Percentiles rank a stretch among this genome's conserved stretches.
Conservation (phyloP, 75 land plant species). For the Pinus tabuliformis region DNA sequence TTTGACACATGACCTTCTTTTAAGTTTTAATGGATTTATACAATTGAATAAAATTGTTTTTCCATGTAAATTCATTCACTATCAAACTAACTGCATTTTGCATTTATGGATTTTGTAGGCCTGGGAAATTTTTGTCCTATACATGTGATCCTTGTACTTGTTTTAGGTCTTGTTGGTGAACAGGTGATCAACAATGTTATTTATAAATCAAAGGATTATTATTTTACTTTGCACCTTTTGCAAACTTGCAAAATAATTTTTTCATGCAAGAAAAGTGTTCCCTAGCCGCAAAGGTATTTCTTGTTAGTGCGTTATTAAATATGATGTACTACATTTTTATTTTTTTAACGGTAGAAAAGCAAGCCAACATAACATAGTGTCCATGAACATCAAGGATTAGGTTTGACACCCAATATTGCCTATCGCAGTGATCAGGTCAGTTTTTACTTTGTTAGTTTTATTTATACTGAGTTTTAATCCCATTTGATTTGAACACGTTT, state of each 20-base stretch:
- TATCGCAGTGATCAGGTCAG: constrained; percentile 82
- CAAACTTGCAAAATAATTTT: background rate
- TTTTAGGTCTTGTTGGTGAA: constrained; percentile 82
- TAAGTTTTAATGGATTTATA: background rate
- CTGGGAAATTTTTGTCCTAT: constrained; percentile 75
- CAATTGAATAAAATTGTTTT: constrained; percentile 30
- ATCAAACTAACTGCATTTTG: too few species aligned
- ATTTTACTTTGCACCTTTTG: background rate
- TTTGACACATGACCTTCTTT: background rate
- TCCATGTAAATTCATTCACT: constrained; percentile 22
- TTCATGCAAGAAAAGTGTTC: too few species aligned
- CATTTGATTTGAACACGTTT: background rate
- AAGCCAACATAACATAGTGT: constrained; percentile 99
- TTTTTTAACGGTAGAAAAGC: constrained; percentile 61
- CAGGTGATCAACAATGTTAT: constrained; percentile 36
- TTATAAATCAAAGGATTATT: background rate
- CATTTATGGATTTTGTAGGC: constrained; percentile 26
- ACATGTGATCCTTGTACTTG: constrained; percentile 93
- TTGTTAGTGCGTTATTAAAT: background rate
- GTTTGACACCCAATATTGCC: constrained; percentile 85
- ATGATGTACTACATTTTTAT: background rate
- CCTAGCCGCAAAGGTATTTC: too few species aligned
- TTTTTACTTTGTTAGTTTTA: constrained; percentile 3
- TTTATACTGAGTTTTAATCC: background rate
- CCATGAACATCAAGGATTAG: constrained; percentile 71